Conservation (phyloP, 371 early-diverging fungal genomes). For the Cokeromyces recurvatus region DNA sequence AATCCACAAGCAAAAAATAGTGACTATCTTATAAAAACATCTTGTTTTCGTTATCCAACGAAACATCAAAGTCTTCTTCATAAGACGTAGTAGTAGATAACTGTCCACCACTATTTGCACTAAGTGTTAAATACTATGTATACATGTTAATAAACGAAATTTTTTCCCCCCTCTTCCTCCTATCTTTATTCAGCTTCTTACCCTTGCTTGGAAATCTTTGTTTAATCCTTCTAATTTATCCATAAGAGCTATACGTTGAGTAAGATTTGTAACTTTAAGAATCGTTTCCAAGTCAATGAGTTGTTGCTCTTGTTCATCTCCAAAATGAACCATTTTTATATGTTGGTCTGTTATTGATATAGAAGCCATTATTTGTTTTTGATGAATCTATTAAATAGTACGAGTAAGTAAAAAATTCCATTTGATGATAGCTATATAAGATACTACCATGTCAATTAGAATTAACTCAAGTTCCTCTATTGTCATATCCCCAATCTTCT, state of each 20-base stretch:
- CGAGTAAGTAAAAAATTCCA: not conserved
- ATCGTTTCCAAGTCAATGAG: constrained; percentile 47
- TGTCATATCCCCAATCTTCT: constrained; percentile 29
- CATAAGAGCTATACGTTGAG: constrained; percentile 36
- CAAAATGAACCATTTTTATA: constrained; percentile 71
- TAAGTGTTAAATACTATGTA: constrained; percentile 34
- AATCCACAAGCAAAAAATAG: no score
- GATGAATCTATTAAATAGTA: constrained; percentile 38
- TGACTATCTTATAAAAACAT: no score
- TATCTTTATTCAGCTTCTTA: no score
- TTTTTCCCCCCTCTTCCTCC: no score
- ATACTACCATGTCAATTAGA: constrained; percentile 54
- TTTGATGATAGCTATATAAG: no score
- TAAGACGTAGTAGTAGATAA: constrained; percentile 13
- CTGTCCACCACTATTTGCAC: constrained; percentile 23
- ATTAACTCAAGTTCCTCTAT: constrained; percentile 34
- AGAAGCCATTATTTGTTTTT: constrained; percentile 57
- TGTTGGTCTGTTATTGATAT: constrained; percentile 34
- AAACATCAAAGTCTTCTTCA: constrained; percentile 39
- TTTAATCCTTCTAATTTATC: constrained; percentile 44
- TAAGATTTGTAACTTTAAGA: constrained; percentile 33
- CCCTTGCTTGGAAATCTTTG: constrained; percentile 52
- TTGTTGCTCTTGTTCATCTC: constrained; percentile 45
- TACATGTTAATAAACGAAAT: not conserved
- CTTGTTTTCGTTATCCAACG: constrained; percentile 29